Percentiles rank a stretch among this genome's conserved stretches.
Conservation (phyloP, 2,329 filamentous ascomycete species). For the Cercospora citrullina region DNA sequence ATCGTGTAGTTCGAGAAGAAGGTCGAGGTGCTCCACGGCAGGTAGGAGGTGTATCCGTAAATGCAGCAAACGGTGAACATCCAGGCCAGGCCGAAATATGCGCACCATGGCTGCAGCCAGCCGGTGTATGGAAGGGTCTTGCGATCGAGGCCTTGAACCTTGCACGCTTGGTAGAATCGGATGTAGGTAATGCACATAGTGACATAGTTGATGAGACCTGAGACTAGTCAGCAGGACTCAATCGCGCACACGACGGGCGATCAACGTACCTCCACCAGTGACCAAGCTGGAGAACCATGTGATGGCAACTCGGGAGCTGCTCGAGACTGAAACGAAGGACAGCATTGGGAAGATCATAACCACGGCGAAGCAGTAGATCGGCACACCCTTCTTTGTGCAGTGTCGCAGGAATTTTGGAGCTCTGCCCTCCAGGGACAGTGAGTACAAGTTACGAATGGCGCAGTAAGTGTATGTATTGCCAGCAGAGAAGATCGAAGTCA, state of each 20-base stretch:
- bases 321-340: conserved; percentile 39
- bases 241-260: not conserved
- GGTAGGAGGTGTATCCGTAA: conserved; percentile 58
- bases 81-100: conserved; percentile 38
- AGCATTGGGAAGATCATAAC: conserved; percentile 46
- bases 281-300: conserved; percentile 54
- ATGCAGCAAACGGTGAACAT: conserved; percentile 44
- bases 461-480: conserved; percentile 59
- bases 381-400: conserved; percentile 62
- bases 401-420: conserved; percentile 58
- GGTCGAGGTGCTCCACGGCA: conserved; percentile 47
- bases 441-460: conserved; percentile 55
- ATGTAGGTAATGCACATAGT: conserved; percentile 61
- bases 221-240: not conserved
- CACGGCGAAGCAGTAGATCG: conserved; percentile 58
- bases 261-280: conserved; percentile 52
- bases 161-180: conserved; percentile 57
- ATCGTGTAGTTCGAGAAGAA: conserved; percentile 54
- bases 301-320: conserved; percentile 35
- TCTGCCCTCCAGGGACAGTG: conserved; percentile 54
- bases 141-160: conserved; percentile 56
- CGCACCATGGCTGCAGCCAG: conserved; percentile 58
- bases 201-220: conserved; percentile 62
- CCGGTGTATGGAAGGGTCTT: conserved; percentile 58
- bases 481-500: conserved; percentile 58